Conservation (phyloP, 129 eudicot genomes). For the Helichrysum umbraculigerum region DNA sequence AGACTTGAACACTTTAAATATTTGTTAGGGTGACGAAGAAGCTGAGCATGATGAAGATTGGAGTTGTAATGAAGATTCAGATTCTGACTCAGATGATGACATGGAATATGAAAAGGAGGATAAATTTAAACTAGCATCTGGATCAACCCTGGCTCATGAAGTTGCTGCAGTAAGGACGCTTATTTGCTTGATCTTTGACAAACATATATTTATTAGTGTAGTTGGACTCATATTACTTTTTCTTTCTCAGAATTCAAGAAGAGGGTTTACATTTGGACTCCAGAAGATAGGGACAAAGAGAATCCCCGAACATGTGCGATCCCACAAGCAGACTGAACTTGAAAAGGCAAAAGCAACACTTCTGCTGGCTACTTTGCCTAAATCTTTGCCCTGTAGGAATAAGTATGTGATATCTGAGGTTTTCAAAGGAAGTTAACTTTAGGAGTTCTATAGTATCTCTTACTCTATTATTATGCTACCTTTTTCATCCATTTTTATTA, state of each 20-base stretch:
- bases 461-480: background rate
- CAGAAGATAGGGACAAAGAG: conserved; percentile 83
- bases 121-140: conserved; percentile 30
- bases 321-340: conserved; percentile 86
- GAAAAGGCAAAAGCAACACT: conserved; percentile 95
- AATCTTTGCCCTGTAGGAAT: conserved; percentile 86
- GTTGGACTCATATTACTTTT: conserved; percentile 8
- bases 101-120: conserved; percentile 65
- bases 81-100: conserved; percentile 64
- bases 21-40: conserved; percentile 67
- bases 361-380: conserved; percentile 88
- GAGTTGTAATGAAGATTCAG: conserved; percentile 53
- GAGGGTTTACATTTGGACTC: conserved; percentile 82
- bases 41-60: conserved; percentile 71
- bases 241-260: conserved; percentile 65
- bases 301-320: conserved; percentile 85
- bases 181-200: background rate
- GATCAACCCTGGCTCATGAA: conserved; percentile 50
- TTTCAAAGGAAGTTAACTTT: background rate
- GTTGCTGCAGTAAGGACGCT: conserved; percentile 81
- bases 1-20: conserved; percentile 19
- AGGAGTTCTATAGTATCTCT: background rate
- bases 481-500: background rate
- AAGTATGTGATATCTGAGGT: conserved; percentile 57
- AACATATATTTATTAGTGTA: background rate